Evolutionary conservation across 75 land plant species (phyloP), one percentile per base, ranked within the genome.

Genomic region (Picea glauca): DNA sequence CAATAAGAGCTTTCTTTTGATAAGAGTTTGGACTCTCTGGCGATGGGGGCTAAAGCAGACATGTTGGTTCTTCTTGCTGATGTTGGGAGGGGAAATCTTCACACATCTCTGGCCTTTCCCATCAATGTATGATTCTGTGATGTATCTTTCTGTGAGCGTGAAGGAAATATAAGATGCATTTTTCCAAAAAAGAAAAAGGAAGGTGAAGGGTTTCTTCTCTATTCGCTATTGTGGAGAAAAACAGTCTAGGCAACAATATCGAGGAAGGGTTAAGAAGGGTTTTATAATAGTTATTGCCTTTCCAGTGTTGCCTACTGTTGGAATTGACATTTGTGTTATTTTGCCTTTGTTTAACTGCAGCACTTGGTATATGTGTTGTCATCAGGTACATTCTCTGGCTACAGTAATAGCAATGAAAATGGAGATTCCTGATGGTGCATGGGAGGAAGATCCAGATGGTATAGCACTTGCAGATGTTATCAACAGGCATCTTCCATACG

Each of bases 331-430:
- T 67, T 35, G 40, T 5, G 40, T 40, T 17, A 40, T 40, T 68
- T 38, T 68, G 17, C 5, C 2, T 68, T 68, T 20, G 21, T 40
- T 67, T 67, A 35, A 14, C 9, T 68, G 72, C 72, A 68, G 50
- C 46, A 68, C 54, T 68, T 68, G 40, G 21, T 20, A 68, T 68
- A 35, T 68, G 50, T 3, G 2, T 40, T 40, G 73, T 46, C 20
- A 35, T 60, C 79, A 97, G 99, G 99, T 97, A 82, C 99, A 97
- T 81, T 97, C 99, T 0, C 81, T 94, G 78, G 91, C 96, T 58
- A 97, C 99, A 12, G 93, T 86, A 77, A 91, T 97, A 78, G 82
- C 98, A 13, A 75, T 97, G 59, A 97, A 97, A 78, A 93, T 97
- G 98, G 99, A 97, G 83, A 86, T 97, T 35, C 95, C 98, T 62